Base-by-base conservation (phyloP, 2,329 filamentous ascomycete species). In the Monosporascus cannonballus region DNA sequence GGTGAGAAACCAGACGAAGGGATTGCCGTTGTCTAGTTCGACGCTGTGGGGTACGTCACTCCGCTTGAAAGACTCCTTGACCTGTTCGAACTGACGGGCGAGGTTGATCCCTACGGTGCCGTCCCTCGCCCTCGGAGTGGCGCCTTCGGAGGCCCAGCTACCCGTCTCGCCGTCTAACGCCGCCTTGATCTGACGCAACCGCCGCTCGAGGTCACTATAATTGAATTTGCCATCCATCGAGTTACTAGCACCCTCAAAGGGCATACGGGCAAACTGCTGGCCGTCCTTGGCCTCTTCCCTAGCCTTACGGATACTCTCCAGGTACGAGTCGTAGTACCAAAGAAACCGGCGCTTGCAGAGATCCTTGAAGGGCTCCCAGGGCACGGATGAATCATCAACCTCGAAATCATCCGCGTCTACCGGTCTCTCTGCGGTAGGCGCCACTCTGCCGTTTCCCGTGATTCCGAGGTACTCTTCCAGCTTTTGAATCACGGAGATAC, bases 291-390 rank as follows among this genome's bases (percentile, higher is more conserved):
- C 81, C 59, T 89, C 83, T 25, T 74, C 69, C 61, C 77, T 80
- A 27, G 85, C 87, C 54, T 84, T 78, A 38, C 84, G 77, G 49
- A 96, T 85, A 1, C 86, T 80, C 3, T 79, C 74, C 22, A 94
- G 74, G 65, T 97, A 97, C 3, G 88, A 88, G 59, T 95, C 88
- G 68, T 89, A 96, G 71, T 97, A 97, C 94, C 94, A 97, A 15
- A 97, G 75, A 66, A 97, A 96, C 1, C 92, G 84, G 38, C 88
- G 85, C 71, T 97, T 97, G 77, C 87, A 89, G 5, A 96, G 76
- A 64, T 97, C 93, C 59, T 85, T 86, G 73, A 97, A 97, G 0
- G 91, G 90, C 59, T 96, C 88, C 68, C 90, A 96, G 0, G 82
- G 78, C 1, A 81, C 65, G 7, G 64, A 70, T 0, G 70, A 67